phyloP scores from a whole-genome alignment of 805 yeast species.

The Metschnikowia colocasiae region DNA sequence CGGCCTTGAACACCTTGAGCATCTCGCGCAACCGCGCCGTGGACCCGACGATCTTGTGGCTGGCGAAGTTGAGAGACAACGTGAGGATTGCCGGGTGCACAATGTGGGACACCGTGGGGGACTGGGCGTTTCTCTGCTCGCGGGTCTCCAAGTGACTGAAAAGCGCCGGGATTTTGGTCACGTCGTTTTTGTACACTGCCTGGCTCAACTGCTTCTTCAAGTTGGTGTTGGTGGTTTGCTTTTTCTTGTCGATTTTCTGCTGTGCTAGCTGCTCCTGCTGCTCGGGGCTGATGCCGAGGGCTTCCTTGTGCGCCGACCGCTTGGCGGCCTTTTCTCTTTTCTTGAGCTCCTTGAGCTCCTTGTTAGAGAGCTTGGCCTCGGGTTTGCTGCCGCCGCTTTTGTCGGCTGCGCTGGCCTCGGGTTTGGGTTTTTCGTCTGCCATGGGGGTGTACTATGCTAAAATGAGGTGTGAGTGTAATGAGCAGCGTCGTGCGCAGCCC shows the following conservation, averaged over 20 bases:
- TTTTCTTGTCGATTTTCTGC: conserved; percentile 42
- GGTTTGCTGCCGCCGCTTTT: conserved; percentile 3
- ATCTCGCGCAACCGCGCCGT: conserved; percentile 79
- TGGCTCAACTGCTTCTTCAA: conserved; percentile 53
- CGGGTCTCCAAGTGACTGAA: conserved; percentile 79
- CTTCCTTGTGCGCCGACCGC: conserved; percentile 82
- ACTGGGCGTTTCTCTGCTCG: conserved; percentile 62
- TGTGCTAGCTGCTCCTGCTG: conserved; percentile 39
- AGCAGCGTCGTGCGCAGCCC: not conserved
- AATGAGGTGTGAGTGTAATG: not conserved
- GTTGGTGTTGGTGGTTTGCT: conserved; percentile 43
- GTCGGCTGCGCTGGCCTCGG: not conserved
- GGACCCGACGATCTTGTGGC: conserved; percentile 86
- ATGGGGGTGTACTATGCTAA: not conserved
- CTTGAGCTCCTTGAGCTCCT: conserved; percentile 81
- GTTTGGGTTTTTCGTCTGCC: conserved; percentile 10
- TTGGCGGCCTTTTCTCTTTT: conserved; percentile 90
- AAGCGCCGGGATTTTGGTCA: conserved; percentile 55
- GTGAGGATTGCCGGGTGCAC: conserved; percentile 85
- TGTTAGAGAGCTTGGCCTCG: conserved; percentile 48
- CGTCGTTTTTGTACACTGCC: conserved; percentile 43
- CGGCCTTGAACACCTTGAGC: conserved; percentile 78
- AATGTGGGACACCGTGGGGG: conserved; percentile 55
- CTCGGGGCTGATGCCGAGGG: conserved; percentile 52
- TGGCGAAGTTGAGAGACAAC: conserved; percentile 74